phyloP scores from a whole-genome alignment of 1,284 basidiomycete genomes.

The Schizopora paradoxa region DNA sequence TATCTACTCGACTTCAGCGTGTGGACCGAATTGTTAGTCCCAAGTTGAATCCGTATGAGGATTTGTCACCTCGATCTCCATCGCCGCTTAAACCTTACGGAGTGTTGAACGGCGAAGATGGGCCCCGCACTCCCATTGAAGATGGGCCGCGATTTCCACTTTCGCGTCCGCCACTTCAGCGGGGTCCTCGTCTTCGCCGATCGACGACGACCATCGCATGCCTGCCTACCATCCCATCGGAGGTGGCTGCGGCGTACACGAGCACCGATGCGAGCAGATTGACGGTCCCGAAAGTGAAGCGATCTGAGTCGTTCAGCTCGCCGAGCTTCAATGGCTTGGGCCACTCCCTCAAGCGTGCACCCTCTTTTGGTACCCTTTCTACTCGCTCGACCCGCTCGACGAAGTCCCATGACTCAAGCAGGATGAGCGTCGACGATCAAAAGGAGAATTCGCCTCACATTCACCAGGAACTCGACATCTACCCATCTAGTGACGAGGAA shows the following conservation, averaged over 20 bases:
- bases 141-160: conserved; percentile 11
- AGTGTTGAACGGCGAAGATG: conserved; percentile 3
- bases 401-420: conserved; percentile 25
- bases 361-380: conserved; percentile 33
- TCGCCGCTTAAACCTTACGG: conserved; percentile 15
- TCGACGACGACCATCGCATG: conserved; percentile 13
- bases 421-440: conserved; percentile 31
- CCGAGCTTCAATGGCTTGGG: conserved; percentile 18
- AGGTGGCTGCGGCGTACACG: conserved; percentile 7
- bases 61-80: conserved; percentile 33
- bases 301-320: conserved; percentile 19
- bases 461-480: conserved; percentile 18
- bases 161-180: conserved; percentile 9
- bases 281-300: conserved; percentile 17
- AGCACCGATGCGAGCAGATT: neutral
- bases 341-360: conserved; percentile 36
- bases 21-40: conserved; percentile 51
- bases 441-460: conserved; percentile 25
- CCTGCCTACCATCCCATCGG: conserved; percentile 15
- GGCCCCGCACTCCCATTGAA: conserved; percentile 12
- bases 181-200: conserved; percentile 15
- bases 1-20: conserved; percentile 64
- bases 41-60: conserved; percentile 55
- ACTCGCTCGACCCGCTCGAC: neutral
- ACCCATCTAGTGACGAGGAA: conserved; percentile 69